phyloP scores from a whole-genome alignment of 192 early-diverging fungal genomes.

The Dissophora globulifera region DNA sequence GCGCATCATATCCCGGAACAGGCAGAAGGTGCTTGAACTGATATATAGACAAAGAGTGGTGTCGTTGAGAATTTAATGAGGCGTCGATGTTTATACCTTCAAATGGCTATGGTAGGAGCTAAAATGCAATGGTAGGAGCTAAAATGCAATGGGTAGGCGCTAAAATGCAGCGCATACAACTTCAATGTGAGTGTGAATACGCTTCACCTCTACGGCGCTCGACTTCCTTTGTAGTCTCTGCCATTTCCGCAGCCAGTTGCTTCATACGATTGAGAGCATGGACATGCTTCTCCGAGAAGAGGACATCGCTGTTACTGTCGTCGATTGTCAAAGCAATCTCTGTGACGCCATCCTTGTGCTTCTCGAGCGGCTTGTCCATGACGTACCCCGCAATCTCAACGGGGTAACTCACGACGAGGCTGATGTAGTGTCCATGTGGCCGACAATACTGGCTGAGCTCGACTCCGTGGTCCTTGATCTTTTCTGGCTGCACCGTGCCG shows the following conservation, averaged over 20 bases:
- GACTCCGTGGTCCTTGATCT: constrained; percentile 7
- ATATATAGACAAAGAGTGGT: no score
- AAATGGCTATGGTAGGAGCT: no score
- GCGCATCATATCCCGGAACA: no score
- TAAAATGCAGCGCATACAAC: no score
- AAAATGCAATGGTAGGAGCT: no score
- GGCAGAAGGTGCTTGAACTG: no score
- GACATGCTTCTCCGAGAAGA: constrained; percentile 20
- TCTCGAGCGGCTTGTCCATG: not conserved
- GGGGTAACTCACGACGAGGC: constrained; percentile 10
- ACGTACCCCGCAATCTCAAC: constrained; percentile 1
- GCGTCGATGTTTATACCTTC: no score
- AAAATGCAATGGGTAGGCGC: no score
- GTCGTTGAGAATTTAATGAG: no score
- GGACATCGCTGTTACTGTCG: constrained; percentile 10
- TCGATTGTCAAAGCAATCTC: constrained; percentile 26
- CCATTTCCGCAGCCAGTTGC: not conserved
- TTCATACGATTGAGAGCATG: not conserved
- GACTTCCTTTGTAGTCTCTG: no score
- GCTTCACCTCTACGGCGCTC: no score
- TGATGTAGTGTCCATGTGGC: constrained; percentile 18
- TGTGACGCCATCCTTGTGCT: not conserved
- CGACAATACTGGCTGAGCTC: constrained; percentile 3
- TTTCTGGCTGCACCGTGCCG: constrained; percentile 2
- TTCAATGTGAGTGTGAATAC: no score